A percentile compares a stretch with the other conserved stretches of the same genome.
Conservation (phyloP, 2,329 filamentous ascomycete species). For the Ophidiomyces ophidiicola region DNA sequence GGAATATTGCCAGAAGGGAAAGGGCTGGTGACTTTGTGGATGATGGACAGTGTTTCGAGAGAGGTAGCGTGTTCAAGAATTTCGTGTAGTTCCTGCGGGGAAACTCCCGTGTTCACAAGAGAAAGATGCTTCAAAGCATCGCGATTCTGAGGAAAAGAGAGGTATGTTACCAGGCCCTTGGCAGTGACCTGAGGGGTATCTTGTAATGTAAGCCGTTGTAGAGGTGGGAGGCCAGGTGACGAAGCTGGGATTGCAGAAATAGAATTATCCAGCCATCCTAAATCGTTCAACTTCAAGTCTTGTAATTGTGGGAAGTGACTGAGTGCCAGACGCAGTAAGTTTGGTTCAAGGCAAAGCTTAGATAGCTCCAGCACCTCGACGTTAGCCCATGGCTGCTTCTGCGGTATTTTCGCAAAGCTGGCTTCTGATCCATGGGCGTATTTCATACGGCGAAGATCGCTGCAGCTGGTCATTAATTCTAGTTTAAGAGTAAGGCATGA, state of each 20-base stretch:
- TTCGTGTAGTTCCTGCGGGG: constrained; percentile 29
- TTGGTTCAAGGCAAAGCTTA: constrained; percentile 27
- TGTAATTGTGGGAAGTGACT: constrained; percentile 53
- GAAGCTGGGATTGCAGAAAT: constrained; percentile 56
- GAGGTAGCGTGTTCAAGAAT: constrained; percentile 33
- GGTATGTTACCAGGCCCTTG: constrained; percentile 56
- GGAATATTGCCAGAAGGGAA: constrained; percentile 47
- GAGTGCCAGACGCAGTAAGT: constrained; percentile 54
- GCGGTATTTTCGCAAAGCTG: constrained; percentile 56
- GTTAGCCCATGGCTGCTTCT: constrained; percentile 38
- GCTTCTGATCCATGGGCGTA: constrained; percentile 68
- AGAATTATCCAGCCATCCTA: constrained; percentile 60
- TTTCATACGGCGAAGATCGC: constrained; percentile 77
- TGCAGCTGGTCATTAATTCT: constrained; percentile 72
- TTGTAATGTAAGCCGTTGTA: constrained; percentile 61
- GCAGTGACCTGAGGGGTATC: constrained; percentile 60
- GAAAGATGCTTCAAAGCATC: constrained; percentile 54
- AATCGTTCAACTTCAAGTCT: constrained; percentile 61
- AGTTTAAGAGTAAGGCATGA: constrained; percentile 63
- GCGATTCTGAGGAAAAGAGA: constrained; percentile 49
- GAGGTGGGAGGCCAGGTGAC: constrained; percentile 59
- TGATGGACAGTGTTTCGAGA: constrained; percentile 41
- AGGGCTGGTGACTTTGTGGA: constrained; percentile 43
- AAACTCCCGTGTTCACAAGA: constrained; percentile 58
- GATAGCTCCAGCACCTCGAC: constrained; percentile 33